These are phyloP conservation scores for Geosiphon pyriformis DNA, from an alignment of 192 early-diverging fungal species.

Conservation along the genomic window DNA sequence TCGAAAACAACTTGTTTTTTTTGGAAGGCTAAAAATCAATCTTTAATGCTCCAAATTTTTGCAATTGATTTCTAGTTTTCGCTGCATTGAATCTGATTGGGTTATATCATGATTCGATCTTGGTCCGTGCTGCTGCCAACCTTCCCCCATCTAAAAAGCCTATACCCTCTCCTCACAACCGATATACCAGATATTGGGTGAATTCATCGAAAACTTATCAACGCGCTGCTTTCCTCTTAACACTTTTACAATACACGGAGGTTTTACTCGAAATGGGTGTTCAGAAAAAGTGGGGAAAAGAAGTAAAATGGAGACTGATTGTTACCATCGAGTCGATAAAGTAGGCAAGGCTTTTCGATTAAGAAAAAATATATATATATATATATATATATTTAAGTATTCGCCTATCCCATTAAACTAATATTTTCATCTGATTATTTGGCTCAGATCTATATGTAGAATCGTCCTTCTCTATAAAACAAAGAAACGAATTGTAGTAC, in stretches of 20 bases:
- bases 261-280: constrained; percentile 76
- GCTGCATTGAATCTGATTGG: constrained; percentile 73
- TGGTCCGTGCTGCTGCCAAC: constrained; percentile 44
- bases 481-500: background rate
- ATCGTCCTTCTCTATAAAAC: constrained; percentile 17
- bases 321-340: constrained; percentile 62
- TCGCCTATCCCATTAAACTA: background rate
- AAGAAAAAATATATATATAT: constrained; percentile 6
- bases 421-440: constrained; percentile 11
- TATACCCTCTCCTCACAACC: constrained; percentile 51
- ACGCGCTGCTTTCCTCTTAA: constrained; percentile 54
- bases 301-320: constrained; percentile 56
- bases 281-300: constrained; percentile 56
- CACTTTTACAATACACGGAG: constrained; percentile 66
- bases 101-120: constrained; percentile 83
- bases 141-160: constrained; percentile 36
- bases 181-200: constrained; percentile 67
- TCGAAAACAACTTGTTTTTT: background rate
- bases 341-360: constrained; percentile 32
- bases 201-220: constrained; percentile 44
- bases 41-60: background rate
- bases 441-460: constrained; percentile 18
- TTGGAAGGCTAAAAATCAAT: no score
- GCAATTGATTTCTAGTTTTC: constrained; percentile 51
- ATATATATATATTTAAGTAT: constrained; percentile 8